Evolutionary conservation across 495 filamentous ascomycete genomes (phyloP), one percentile per base, ranked within the genome.

Genomic region (Trichocladium antarcticum): DNA sequence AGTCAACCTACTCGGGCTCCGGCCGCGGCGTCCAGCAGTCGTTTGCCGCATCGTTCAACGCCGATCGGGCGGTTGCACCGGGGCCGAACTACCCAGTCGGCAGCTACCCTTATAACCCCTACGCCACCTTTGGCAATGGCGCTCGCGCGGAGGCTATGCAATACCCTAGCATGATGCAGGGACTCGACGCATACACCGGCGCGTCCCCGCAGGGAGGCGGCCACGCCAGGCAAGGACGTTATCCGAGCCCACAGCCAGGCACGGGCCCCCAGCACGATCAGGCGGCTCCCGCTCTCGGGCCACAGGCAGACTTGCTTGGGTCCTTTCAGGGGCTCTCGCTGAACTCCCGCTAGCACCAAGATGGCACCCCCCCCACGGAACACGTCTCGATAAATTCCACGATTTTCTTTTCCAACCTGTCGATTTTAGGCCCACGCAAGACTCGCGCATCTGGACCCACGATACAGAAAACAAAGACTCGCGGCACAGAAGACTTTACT

Each of bases 311-410:
- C 5, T 73, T 74, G 73, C 64, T 70, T 20, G 66, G 56, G 8
- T 52, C 61, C 12, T 77, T 78, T 55, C 74, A 78, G 49, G 69
- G 74, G 12, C 59, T 78, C 5, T 77, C 74, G 2, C 63, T 78
- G 51, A 76, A 75, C 54, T 59, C 66, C 32, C 73, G 73, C 42
- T 76, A 50, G 47, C 14, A 21, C 3, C 15, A 17, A 15, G 53
- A 68, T 45, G 19, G 2, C 16, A 27, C 9, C 9, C 10, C 8
- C 24, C 24, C 24, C 15, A 11, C 11, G 31, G 31, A 11, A 32
- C 31, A 10, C 10, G 7, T 11, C 9, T 32, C 31, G 31, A 32
- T 27, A 8, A 27, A 27, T 43, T 12, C 22, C 10, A n/a, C 20
- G 19, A 27, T 10, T 24, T 17, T 43, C 37, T 34, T 37, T 43